Evolutionary conservation across 805 yeast species (phyloP).

Genomic region (Priceomyces castillae): DNA sequence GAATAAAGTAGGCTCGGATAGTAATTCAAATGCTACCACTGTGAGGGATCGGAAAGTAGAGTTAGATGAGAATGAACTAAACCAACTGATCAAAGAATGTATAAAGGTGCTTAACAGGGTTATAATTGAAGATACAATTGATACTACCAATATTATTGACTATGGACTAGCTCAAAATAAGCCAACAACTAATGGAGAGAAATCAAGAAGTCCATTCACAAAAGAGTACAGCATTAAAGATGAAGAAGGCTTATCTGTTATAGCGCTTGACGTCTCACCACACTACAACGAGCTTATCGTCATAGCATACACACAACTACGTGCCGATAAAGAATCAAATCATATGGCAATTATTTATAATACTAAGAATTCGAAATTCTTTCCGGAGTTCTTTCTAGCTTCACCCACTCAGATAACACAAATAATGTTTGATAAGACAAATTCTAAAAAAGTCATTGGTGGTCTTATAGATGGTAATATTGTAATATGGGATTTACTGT

Average conservation of each 20-base stretch:
- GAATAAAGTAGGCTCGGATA: no score
- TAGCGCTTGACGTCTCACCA: constrained; percentile 32
- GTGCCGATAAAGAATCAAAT: constrained; percentile 9
- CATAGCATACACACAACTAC: constrained; percentile 9
- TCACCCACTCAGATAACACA: constrained; percentile 38
- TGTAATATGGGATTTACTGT: constrained; percentile 48
- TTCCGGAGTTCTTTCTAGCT: constrained; percentile 40
- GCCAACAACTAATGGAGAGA: neutral
- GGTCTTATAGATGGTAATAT: constrained; percentile 51
- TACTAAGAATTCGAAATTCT: constrained; percentile 8
- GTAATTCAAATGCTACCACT: no score
- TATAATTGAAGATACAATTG: constrained; percentile 9
- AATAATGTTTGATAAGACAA: constrained; percentile 39
- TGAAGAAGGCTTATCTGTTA: constrained; percentile 12
- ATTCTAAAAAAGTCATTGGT: constrained; percentile 42
- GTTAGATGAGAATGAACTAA: constrained; percentile 19
- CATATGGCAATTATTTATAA: constrained; percentile 38
- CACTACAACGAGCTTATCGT: constrained; percentile 31
- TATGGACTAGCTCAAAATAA: constrained; percentile 1
- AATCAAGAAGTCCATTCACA: neutral
- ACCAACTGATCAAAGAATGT: constrained; percentile 20
- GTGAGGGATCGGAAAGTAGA: constrained; percentile 4
- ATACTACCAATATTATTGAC: constrained; percentile 5
- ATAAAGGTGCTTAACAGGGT: constrained; percentile 23
- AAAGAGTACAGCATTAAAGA: neutral